Conservation (phyloP, 257 asterid genomes). For the Solanum stenotomum region DNA sequence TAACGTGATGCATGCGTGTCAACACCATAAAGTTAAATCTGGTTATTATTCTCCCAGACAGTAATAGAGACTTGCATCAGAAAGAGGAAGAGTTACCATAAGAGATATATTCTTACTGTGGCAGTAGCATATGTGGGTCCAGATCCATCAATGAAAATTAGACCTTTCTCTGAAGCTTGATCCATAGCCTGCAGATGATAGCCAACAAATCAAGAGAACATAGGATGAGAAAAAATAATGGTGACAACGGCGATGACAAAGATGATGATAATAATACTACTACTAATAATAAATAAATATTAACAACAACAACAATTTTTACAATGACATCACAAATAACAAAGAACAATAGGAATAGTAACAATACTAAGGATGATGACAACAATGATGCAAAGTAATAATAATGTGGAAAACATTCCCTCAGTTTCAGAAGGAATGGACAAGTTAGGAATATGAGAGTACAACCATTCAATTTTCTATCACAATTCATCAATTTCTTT, state of each 20-base stretch:
- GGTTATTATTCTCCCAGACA: neutral
- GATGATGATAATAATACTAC: no score
- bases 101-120: slow-evolving; percentile 35
- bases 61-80: neutral
- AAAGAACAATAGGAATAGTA: neutral
- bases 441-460: neutral
- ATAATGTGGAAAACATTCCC: neutral
- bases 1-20: neutral
- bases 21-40: neutral
- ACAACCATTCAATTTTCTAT: neutral
- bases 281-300: neutral
- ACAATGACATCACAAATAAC: neutral
- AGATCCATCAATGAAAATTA: slow-evolving; percentile 71
- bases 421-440: neutral
- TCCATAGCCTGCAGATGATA: slow-evolving; percentile 53
- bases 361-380: neutral
- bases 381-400: neutral
- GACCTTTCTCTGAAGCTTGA: slow-evolving; percentile 58
- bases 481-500: neutral
- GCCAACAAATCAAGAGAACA: neutral
- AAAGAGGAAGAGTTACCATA: neutral
- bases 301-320: neutral
- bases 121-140: slow-evolving; percentile 99
- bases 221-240: neutral
- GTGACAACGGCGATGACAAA: neutral